Percentiles rank a stretch among this genome's conserved stretches.
Evolutionary conservation across 208 protist species (phyloP).

Genomic region (Leishmania major): DNA sequence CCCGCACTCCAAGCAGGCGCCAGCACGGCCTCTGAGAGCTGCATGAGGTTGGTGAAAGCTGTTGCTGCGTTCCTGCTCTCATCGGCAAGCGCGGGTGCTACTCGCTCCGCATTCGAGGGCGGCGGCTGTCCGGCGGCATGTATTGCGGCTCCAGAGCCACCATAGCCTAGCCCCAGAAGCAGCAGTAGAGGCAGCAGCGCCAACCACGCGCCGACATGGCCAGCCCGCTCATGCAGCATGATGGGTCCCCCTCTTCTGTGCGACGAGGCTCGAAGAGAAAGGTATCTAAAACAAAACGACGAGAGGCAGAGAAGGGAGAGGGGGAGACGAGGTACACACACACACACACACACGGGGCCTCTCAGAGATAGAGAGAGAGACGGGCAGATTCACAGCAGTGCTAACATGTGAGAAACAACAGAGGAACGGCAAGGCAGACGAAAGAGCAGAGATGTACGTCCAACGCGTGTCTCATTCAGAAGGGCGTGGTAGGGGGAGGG

Average conservation of each 20-base stretch:
- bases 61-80: not conserved
- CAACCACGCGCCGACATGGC: not conserved
- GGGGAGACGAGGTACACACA: not conserved
- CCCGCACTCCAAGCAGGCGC: slow-evolving; percentile 28
- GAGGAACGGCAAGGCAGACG: not conserved
- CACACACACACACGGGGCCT: not conserved
- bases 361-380: not conserved
- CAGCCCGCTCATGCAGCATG: not conserved
- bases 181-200: not conserved
- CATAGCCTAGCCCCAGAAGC: not conserved
- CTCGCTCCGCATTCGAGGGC: not conserved
- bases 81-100: not conserved
- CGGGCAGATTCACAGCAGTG: not conserved
- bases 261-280: not conserved
- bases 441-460: not conserved
- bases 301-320: not conserved
- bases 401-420: not conserved
- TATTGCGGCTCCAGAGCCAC: not conserved
- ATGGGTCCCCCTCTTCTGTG: not conserved
- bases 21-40: slow-evolving; percentile 30
- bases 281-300: not conserved
- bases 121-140: not conserved
- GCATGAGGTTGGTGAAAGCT: slow-evolving; percentile 5
- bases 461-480: not conserved
- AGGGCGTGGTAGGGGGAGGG: not conserved